Conservation (phyloP, 192 early-diverging fungal species). For the Backusella tarrabulga region DNA sequence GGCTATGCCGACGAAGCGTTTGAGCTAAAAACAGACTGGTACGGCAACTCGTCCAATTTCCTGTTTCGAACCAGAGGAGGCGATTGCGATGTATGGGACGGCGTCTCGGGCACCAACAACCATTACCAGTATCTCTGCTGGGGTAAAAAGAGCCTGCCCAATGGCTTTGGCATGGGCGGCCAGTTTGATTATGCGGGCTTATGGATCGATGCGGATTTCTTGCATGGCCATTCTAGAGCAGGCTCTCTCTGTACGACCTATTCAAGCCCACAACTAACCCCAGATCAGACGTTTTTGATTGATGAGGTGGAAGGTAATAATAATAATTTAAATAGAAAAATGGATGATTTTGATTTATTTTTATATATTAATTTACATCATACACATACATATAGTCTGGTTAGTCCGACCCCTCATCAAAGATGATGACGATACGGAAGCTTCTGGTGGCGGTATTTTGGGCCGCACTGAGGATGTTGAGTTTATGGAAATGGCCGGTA, state of each 20-base stretch:
- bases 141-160: slow-evolving; percentile 69
- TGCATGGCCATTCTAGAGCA: slow-evolving; percentile 57
- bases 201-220: slow-evolving; percentile 66
- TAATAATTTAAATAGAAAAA: neutral
- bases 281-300: slow-evolving; percentile 56
- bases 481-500: slow-evolving; percentile 70
- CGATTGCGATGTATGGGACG: slow-evolving; percentile 16
- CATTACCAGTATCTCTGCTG: slow-evolving; percentile 78
- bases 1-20: slow-evolving; percentile 62
- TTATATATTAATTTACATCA: neutral
- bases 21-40: slow-evolving; percentile 58
- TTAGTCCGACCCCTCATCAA: slow-evolving; percentile 52
- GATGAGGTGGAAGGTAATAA: slow-evolving; percentile 63
- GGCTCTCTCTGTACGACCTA: slow-evolving; percentile 64
- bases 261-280: slow-evolving; percentile 52
- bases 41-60: slow-evolving; percentile 58
- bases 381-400: slow-evolving; percentile 67
- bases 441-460: slow-evolving; percentile 52
- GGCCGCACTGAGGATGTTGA: slow-evolving; percentile 67
- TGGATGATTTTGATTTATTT: neutral
- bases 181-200: slow-evolving; percentile 72
- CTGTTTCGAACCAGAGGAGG: slow-evolving; percentile 42
- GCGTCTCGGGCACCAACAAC: slow-evolving; percentile 52
- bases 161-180: slow-evolving; percentile 74
- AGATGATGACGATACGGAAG: slow-evolving; percentile 40